Conservation (phyloP, 106 monocot species). For the Agapanthus africanus region DNA sequence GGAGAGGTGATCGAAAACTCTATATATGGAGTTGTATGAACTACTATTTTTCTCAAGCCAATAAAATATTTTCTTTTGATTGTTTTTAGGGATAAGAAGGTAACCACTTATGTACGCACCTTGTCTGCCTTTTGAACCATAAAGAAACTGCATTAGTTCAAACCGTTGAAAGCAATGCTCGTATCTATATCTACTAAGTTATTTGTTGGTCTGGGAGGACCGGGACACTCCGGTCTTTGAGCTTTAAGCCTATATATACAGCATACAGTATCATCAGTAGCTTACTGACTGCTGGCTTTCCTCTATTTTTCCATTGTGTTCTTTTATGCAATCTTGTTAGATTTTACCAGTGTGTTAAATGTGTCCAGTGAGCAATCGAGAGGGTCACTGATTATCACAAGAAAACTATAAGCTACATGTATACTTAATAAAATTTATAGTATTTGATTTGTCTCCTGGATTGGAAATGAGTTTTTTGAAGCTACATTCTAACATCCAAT, state of each 20-base stretch:
- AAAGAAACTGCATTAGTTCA: not conserved
- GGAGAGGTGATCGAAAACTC: too few species aligned
- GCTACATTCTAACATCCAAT: not conserved
- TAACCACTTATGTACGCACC: not conserved
- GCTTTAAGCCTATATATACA: not conserved
- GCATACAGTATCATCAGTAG: not conserved
- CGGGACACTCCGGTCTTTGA: not conserved
- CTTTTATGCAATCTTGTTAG: not conserved
- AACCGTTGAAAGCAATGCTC: not conserved
- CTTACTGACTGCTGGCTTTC: not conserved
- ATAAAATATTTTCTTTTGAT: too few species aligned
- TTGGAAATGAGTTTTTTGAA: not conserved
- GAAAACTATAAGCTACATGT: not conserved
- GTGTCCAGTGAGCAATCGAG: not conserved
- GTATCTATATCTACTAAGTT: not conserved
- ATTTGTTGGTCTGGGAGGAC: not conserved
- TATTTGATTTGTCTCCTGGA: not conserved
- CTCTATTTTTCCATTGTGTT: not conserved
- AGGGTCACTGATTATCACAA: not conserved
- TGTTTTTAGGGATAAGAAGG: not conserved
- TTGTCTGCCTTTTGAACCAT: not conserved
- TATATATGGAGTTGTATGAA: too few species aligned
- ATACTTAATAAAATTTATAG: too few species aligned
- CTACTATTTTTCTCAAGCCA: too few species aligned
- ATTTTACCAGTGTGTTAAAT: not conserved